These are phyloP conservation scores for Peronospora farinosa DNA, from an alignment of 352 stramenopile species.

Conservation along the genomic window DNA sequence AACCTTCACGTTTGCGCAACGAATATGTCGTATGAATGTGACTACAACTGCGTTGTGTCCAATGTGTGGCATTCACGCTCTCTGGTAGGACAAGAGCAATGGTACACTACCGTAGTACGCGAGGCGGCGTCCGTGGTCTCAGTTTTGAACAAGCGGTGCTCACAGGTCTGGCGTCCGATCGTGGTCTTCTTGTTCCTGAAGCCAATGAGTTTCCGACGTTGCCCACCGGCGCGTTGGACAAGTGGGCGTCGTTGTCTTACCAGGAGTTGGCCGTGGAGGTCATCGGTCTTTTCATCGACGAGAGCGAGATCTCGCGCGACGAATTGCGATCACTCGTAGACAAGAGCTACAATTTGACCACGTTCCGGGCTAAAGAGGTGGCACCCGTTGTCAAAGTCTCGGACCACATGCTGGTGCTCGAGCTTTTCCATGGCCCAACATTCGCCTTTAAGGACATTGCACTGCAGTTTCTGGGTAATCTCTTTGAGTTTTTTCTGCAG, in stretches of 20 bases:
- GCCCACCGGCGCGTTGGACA: constrained; percentile 51
- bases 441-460: constrained; percentile 99
- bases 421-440: constrained; percentile 99
- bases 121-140: constrained; percentile 68
- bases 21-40: background rate
- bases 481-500: constrained; percentile 98
- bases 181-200: constrained; percentile 79
- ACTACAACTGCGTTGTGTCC: background rate
- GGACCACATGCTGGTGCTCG: constrained; percentile 86
- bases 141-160: constrained; percentile 86
- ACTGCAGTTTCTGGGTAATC: constrained; percentile 97
- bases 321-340: constrained; percentile 89
- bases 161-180: constrained; percentile 76
- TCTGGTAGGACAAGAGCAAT: constrained; percentile 26
- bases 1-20: background rate
- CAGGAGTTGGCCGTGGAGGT: constrained; percentile 91
- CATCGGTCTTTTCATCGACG: constrained; percentile 94
- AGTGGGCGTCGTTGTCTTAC: constrained; percentile 90
- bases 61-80: background rate
- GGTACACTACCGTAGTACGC: constrained; percentile 82
- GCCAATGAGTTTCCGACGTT: constrained; percentile 73
- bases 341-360: constrained; percentile 87
- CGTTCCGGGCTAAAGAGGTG: constrained; percentile 91
- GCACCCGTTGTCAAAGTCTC: constrained; percentile 91
- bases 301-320: constrained; percentile 88